These are phyloP conservation scores for Aquilaria sinensis DNA, from an alignment of 345 rosid genomes.

Conservation along the genomic window DNA sequence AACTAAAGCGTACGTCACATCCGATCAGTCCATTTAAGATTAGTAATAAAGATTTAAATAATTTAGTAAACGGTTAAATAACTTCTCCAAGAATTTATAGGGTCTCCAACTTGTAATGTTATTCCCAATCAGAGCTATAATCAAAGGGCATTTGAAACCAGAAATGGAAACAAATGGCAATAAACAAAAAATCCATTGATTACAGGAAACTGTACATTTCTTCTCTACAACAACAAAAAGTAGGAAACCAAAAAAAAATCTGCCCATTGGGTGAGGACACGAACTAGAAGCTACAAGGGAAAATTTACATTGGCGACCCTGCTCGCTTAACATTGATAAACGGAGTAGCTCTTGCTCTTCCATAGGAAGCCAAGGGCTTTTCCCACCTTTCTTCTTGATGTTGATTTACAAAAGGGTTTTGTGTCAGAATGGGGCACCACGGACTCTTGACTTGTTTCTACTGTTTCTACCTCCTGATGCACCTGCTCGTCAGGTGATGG, in stretches of 20 bases:
- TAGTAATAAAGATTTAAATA: too few species aligned
- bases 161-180: slow-evolving; percentile 4
- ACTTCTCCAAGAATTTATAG: too few species aligned
- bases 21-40: too few species aligned
- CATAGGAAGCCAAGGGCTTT: slow-evolving; percentile 73
- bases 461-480: slow-evolving; percentile 25
- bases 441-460: slow-evolving; percentile 29
- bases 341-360: slow-evolving; percentile 89
- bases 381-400: slow-evolving; percentile 62
- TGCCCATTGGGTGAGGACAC: slow-evolving; percentile 21
- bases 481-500: slow-evolving; percentile 28
- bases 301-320: slow-evolving; percentile 34
- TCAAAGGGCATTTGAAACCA: not conserved
- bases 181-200: slow-evolving; percentile 27
- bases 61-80: too few species aligned
- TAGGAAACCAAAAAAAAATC: slow-evolving; percentile 8
- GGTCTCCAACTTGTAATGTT: too few species aligned
- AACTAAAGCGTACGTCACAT: too few species aligned
- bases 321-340: slow-evolving; percentile 36
- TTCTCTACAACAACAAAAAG: slow-evolving; percentile 31
- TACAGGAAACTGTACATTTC: slow-evolving; percentile 56
- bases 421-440: slow-evolving; percentile 35
- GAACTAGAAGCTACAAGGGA: slow-evolving; percentile 22
- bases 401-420: slow-evolving; percentile 56
- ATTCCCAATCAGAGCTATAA: too few species aligned